Evolutionary conservation across 2,329 filamentous ascomycete genomes (phyloP), one percentile per base, ranked within the genome.

Genomic region (Diaporthe sp.): DNA sequence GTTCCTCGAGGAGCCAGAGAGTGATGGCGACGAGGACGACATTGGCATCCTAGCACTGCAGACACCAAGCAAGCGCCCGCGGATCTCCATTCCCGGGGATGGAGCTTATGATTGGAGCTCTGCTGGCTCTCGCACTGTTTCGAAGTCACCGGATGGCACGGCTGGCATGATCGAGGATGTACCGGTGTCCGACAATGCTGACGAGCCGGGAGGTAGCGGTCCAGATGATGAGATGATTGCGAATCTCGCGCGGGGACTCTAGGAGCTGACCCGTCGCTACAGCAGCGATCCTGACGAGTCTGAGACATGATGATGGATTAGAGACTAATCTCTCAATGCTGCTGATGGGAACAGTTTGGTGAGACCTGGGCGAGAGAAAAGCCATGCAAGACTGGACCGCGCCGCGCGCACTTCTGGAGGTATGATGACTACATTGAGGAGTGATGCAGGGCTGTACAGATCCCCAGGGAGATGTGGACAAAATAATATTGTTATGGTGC

Each of bases 61-160:
- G 5, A 51, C 63, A 25, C 63, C 63, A 25, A 68, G 63, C 63
- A 68, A 68, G 44, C 63, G 63, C 3, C 28, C 20, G 20, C 63
- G 44, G 12, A 34, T 13, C 10, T 49, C 9, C 1, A 10, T 13
- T n/a, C 20, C 20, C 20, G n/a, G 57, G 10, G 9, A 15, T 4
- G 17, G 17, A 12, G 20, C 55, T 39, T 3, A n/a, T 2, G 4
- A 9, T 10, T 13, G 20, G 34, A 39, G 15, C 1, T 8, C 25
- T 49, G 61, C 10, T 3, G 4, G 17, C 9, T 49, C 61, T 13
- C 61, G 10, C 17, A 49, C 42, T 1, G 17, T 3, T 1, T n/a
- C 44, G 12, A 9, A 1, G 3, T 31, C 15, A 3, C 7, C 44
- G 4, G 20, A 67, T 2, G 3, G 2, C 2, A 44, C 12, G 8